Evolutionary conservation across 108 stramenopile species (phyloP), one percentile per base, ranked within the genome.

Genomic region (Pseudonitzschia multistriata): DNA sequence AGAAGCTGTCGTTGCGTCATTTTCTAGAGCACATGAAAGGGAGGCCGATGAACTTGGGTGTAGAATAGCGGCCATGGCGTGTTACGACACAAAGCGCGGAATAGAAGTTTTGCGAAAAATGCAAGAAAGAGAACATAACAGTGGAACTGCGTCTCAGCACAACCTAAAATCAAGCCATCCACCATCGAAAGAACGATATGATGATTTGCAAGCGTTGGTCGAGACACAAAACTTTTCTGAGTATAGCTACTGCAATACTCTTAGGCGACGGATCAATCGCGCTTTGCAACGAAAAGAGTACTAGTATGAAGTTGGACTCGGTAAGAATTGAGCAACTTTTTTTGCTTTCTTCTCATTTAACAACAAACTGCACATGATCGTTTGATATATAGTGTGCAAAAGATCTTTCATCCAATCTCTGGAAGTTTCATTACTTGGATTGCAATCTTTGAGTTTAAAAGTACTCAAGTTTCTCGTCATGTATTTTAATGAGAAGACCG

Each of bases 1-100:
- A 52, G 64, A 67, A 39, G 84, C 81, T 24, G 59, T 90, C 17
- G 73, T 79, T 17, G 90, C 93, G 17, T 76, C 85, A 31, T 77
- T 83, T 62, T 87, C 85, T 24, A 80, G 89, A 28, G 82, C 88
- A 29, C 68, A 91, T 72, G 93, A 94, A 72, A 61, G 64, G 13
- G 70, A 83, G 37, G 93, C 93, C 2, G 93, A 94, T 66, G 86
- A 83, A 67, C 63, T 91, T 42, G 93, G 93, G 8, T 85, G 88
- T 15, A 77, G 67, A 39, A 40, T 94, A 8, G 83, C 87, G 21
- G 93, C 93, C 50, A 86, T 83, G 84, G 88, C 90, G 5, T 94
- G 93, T 66, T 94, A 70, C 56, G 80, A 94, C 64, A 94, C 93
- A 5, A 57, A 45, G 24, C 60, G 66, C 17, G 93, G 90, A 13